Evolutionary conservation across 2,329 filamentous ascomycete species (phyloP).

Genomic region (Penicillium sp.): DNA sequence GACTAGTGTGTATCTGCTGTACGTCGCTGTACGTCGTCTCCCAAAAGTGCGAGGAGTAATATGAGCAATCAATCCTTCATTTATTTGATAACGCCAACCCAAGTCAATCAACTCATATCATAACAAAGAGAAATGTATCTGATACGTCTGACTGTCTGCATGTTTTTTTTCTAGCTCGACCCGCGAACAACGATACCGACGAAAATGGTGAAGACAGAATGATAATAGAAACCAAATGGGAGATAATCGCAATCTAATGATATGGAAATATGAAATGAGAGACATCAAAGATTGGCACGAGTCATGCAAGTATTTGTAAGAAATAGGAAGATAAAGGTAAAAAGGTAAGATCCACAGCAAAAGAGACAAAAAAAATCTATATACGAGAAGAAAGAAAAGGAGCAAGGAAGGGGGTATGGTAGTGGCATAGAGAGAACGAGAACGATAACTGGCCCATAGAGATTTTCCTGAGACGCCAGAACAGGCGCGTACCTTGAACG

Average conservation of each 20-base stretch:
- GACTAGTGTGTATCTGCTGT: no score
- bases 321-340: not conserved
- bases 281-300: not conserved
- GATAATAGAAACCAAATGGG: not conserved
- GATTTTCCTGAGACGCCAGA: not conserved
- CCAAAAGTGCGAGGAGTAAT: not conserved
- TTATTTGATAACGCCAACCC: not conserved
- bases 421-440: not conserved
- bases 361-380: conserved; percentile 9
- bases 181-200: conserved; percentile 5
- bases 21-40: no score
- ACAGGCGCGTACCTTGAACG: no score
- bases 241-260: not conserved
- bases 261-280: not conserved
- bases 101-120: not conserved
- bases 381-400: conserved; percentile 10
- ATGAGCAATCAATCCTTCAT: not conserved
- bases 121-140: not conserved
- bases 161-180: conserved; percentile 12
- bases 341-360: not conserved
- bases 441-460: not conserved
- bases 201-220: not conserved
- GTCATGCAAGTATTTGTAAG: not conserved
- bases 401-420: not conserved
- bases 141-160: not conserved